Percentiles rank a stretch among this genome's conserved stretches.
Conservation (phyloP, 2,329 filamentous ascomycete genomes). For the Gaeumannomyces tritici region DNA sequence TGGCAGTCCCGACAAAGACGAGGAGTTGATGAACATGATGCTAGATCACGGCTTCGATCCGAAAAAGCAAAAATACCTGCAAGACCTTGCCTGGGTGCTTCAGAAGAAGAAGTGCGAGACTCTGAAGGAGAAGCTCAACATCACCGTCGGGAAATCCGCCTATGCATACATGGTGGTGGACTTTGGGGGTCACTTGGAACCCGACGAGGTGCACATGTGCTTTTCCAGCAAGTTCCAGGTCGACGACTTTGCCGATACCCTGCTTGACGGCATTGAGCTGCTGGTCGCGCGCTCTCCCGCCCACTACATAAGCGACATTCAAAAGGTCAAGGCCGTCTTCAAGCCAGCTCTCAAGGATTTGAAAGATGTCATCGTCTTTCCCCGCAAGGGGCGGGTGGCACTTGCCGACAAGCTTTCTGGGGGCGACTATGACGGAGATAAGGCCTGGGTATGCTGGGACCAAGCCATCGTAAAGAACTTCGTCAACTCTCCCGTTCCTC, state of each 20-base stretch:
- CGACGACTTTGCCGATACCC: constrained; percentile 41
- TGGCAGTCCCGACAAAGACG: constrained; percentile 37
- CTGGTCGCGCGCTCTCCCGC: constrained; percentile 63
- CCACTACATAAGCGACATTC: constrained; percentile 62
- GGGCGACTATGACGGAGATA: constrained; percentile 75
- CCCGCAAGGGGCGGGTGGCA: constrained; percentile 48
- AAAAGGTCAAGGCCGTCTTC: constrained; percentile 52
- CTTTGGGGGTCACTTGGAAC: constrained; percentile 47
- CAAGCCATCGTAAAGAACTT: constrained; percentile 56
- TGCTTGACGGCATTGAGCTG: constrained; percentile 48
- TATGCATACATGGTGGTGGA: constrained; percentile 61
- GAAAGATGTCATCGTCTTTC: constrained; percentile 74
- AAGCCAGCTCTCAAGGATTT: constrained; percentile 54
- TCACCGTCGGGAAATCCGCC: constrained; percentile 51
- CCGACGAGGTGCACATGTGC: constrained; percentile 57
- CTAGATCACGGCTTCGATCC: constrained; percentile 52
- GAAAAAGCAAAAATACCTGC: constrained; percentile 34
- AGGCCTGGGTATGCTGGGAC: constrained; percentile 73
- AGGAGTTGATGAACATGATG: constrained; percentile 45
- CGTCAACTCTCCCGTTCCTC: constrained; percentile 43
- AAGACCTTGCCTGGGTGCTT: constrained; percentile 33
- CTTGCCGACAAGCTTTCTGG: constrained; percentile 65
- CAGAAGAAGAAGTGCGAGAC: constrained; percentile 42
- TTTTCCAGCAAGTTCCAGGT: constrained; percentile 59
- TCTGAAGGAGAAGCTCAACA: constrained; percentile 46